phyloP scores from a whole-genome alignment of 345 rosid genomes.

The Trapa incisa region DNA sequence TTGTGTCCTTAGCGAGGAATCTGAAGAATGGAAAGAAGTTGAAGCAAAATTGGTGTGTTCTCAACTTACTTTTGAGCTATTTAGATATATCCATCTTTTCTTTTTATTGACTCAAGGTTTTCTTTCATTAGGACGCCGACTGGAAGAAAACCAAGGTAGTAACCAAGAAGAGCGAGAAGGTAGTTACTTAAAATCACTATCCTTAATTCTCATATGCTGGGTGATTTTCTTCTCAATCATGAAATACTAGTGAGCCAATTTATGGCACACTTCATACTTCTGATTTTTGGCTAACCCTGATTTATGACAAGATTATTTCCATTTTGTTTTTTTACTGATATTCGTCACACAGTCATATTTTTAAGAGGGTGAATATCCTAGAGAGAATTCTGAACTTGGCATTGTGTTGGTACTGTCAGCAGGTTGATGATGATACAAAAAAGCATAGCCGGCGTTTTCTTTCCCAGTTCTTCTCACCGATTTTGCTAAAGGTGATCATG shows the following conservation, averaged over 20 bases:
- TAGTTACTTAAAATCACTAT: conserved; percentile 6
- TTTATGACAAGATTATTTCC: too few relatives aligned
- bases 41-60: conserved; percentile 70
- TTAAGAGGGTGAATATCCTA: too few relatives aligned
- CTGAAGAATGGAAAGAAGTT: conserved; percentile 80
- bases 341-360: neutral
- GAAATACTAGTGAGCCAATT: neutral
- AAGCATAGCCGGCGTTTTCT: conserved; percentile 56
- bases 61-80: neutral
- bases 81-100: neutral
- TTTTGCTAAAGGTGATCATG: conserved; percentile 57
- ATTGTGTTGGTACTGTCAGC: conserved; percentile 1
- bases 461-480: conserved; percentile 71
- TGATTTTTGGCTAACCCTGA: too few relatives aligned
- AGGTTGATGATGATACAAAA: conserved; percentile 65
- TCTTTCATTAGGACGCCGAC: conserved; percentile 58
- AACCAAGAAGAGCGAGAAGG: conserved; percentile 46
- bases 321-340: neutral
- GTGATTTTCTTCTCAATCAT: neutral
- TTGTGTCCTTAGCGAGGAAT: conserved; percentile 28
- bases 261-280: too few relatives aligned
- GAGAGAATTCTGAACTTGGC: too few relatives aligned
- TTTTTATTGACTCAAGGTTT: neutral
- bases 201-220: too few relatives aligned
- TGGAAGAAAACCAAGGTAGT: conserved; percentile 40